phyloP scores from a whole-genome alignment of 140 eudicot genomes.

The Flaveria floridana region DNA sequence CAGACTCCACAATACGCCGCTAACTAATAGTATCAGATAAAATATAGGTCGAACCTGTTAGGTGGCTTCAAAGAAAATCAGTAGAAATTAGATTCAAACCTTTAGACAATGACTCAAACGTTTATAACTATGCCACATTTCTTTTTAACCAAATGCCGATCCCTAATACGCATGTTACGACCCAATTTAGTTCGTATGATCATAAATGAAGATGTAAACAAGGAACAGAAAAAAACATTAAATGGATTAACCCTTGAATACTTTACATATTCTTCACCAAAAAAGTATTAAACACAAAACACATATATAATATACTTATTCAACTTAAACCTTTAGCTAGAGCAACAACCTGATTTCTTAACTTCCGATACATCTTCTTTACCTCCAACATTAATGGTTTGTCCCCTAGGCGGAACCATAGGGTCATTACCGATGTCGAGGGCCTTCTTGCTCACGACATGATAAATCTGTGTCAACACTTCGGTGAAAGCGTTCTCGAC shows the following conservation, averaged over 20 bases:
- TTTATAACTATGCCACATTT: too few species aligned
- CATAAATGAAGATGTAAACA: neutral
- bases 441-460: neutral
- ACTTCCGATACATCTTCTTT: slow-evolving; percentile 18
- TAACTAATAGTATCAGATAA: too few species aligned
- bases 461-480: slow-evolving; percentile 16
- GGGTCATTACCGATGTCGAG: slow-evolving; percentile 6
- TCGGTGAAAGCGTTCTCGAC: slow-evolving; percentile 14
- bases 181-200: neutral
- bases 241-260: slow-evolving; percentile 10
- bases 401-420: slow-evolving; percentile 5
- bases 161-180: neutral
- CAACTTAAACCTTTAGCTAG: slow-evolving; percentile 9
- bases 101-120: too few species aligned
- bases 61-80: too few species aligned
- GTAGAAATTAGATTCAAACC: too few species aligned
- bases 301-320: neutral
- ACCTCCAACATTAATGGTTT: slow-evolving; percentile 19
- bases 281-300: neutral
- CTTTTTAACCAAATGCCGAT: neutral
- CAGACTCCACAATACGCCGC: too few species aligned
- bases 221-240: neutral
- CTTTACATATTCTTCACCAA: slow-evolving; percentile 12
- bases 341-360: slow-evolving; percentile 11
- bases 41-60: too few species aligned